Evolutionary conservation across 495 filamentous ascomycete genomes (phyloP).

Genomic region (Aspergillus mulundensis): DNA sequence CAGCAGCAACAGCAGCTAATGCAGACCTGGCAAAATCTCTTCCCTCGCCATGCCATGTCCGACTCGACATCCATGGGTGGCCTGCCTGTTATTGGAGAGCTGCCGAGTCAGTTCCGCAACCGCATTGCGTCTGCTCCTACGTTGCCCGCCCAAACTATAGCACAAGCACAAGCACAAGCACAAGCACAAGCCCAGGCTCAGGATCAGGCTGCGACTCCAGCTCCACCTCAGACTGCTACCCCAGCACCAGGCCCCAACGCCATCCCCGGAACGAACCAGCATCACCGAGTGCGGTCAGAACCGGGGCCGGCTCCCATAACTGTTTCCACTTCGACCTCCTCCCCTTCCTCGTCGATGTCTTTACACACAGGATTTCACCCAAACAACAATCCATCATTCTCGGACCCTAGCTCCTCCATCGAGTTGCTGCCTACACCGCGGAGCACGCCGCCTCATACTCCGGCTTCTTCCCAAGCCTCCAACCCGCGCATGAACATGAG

Average conservation of each 20-base stretch:
- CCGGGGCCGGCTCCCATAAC: constrained; percentile 2
- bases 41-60: constrained; percentile 17
- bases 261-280: constrained; percentile 10
- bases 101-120: constrained; percentile 35
- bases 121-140: constrained; percentile 39
- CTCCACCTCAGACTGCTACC: background rate
- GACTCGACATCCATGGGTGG: constrained; percentile 19
- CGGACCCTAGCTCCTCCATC: constrained; percentile 15
- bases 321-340: background rate
- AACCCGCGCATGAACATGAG: background rate
- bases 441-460: constrained; percentile 37
- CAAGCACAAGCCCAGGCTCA: background rate
- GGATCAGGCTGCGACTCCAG: background rate
- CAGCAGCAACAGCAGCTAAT: constrained; percentile 9
- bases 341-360: constrained; percentile 2
- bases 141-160: constrained; percentile 26
- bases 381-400: constrained; percentile 6
- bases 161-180: constrained; percentile 17
- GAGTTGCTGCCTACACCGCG: constrained; percentile 35
- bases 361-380: background rate
- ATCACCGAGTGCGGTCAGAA: constrained; percentile 24
- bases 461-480: constrained; percentile 32
- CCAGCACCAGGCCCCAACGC: background rate
- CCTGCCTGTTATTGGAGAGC: constrained; percentile 14
- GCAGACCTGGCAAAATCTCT: constrained; percentile 24